These are phyloP conservation scores for Pseudocercospora musae DNA, from an alignment of 2,329 filamentous ascomycete species.

Conservation along the genomic window DNA sequence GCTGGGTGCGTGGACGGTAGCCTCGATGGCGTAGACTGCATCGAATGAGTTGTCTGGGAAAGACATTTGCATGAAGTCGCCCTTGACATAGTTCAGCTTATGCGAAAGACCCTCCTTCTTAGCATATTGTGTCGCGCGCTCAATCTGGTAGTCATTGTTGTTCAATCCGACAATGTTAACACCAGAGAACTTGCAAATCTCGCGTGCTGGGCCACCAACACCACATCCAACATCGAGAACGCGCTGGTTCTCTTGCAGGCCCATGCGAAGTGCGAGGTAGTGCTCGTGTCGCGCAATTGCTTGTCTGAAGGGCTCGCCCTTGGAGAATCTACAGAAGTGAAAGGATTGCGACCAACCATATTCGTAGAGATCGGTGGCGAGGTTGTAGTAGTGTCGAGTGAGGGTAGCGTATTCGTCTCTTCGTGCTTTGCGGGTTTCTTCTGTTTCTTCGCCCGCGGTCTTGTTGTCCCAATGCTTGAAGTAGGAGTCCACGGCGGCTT, in stretches of 20 bases:
- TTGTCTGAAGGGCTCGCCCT: constrained; percentile 81
- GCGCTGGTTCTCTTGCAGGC: constrained; percentile 79
- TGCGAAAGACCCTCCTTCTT: constrained; percentile 73
- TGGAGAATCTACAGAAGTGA: constrained; percentile 93
- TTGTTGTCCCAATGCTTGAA: constrained; percentile 98
- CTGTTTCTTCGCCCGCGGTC: constrained; percentile 72
- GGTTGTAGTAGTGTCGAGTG: constrained; percentile 71
- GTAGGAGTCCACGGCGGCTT: constrained; percentile 83
- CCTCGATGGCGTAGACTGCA: constrained; percentile 94
- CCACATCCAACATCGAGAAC: constrained; percentile 96
- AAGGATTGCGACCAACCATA: constrained; percentile 96
- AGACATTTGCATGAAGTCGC: constrained; percentile 98
- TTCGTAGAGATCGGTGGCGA: constrained; percentile 51
- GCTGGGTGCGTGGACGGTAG: constrained; percentile 88
- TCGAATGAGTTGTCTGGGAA: constrained; percentile 92
- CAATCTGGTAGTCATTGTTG: constrained; percentile 99
- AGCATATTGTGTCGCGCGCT: constrained; percentile 84
- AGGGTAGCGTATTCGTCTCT: constrained; percentile 85
- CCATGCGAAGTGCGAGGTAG: constrained; percentile 88
- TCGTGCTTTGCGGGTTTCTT: constrained; percentile 72
- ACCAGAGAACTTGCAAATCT: constrained; percentile 94
- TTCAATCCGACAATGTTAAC: constrained; percentile 88
- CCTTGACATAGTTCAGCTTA: constrained; percentile 85
- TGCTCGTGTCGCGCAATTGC: constrained; percentile 96
- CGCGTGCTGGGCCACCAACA: constrained; percentile 89